Conservation (phyloP, 106 monocot genomes). For the Phalaenopsis aphrodite region DNA sequence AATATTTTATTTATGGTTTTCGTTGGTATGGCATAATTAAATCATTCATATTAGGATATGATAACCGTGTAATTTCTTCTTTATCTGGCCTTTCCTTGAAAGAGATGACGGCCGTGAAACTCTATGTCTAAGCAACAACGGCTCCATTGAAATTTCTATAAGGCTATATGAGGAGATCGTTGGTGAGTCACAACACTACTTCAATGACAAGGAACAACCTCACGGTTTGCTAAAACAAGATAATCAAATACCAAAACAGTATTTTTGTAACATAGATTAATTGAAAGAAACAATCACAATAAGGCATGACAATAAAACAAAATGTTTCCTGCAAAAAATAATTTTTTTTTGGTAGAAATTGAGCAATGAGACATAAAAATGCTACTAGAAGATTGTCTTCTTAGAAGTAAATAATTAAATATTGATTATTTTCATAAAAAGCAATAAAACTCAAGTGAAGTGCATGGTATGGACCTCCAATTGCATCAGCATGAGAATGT, state of each 20-base stretch:
- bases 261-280: not conserved
- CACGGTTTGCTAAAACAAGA: not conserved
- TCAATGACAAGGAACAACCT: not conserved
- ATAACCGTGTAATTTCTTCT: too few relatives aligned
- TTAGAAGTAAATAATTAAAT: not conserved
- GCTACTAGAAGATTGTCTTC: not conserved
- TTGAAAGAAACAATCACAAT: not conserved
- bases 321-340: not conserved
- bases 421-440: not conserved
- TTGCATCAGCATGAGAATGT: conserved; percentile 99
- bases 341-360: not conserved
- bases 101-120: too few relatives aligned
- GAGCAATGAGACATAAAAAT: not conserved
- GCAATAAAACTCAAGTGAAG: not conserved
- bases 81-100: too few relatives aligned
- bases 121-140: too few relatives aligned
- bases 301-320: not conserved
- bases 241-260: not conserved
- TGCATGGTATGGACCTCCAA: conserved; percentile 62
- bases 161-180: too few relatives aligned
- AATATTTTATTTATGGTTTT: too few relatives aligned
- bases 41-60: too few relatives aligned
- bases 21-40: too few relatives aligned
- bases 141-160: too few relatives aligned
- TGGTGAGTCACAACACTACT: too few relatives aligned